phyloP scores from a whole-genome alignment of 2,329 filamentous ascomycete genomes.

The Aspergillus fumigatiaffinis region DNA sequence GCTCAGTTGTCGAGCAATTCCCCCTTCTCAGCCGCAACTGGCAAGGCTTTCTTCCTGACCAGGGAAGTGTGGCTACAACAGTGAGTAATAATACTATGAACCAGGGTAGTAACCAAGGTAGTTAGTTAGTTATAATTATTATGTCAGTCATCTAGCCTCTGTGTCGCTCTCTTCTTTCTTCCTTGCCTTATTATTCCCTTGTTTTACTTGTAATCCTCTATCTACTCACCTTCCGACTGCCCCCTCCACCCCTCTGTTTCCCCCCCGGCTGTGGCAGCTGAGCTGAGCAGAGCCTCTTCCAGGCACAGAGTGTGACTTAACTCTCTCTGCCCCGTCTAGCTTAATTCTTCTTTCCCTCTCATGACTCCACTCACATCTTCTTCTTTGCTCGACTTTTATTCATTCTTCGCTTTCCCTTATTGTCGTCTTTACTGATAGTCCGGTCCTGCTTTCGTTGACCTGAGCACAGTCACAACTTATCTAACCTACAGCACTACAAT shows the following conservation, averaged over 20 bases:
- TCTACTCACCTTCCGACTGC: background rate
- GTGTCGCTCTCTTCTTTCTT: background rate
- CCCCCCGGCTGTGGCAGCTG: background rate
- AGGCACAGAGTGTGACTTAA: background rate
- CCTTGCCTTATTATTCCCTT: background rate
- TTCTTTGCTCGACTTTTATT: background rate
- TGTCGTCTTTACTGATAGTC: background rate
- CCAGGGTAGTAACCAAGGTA: background rate
- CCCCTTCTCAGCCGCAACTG: constrained; percentile 2
- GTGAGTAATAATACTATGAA: background rate
- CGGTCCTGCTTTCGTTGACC: background rate
- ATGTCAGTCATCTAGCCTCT: background rate
- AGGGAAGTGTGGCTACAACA: background rate
- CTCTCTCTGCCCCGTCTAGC: background rate
- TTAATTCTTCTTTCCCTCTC: background rate
- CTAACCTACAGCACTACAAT: background rate
- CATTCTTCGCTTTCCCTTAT: background rate
- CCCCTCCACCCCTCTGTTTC: background rate
- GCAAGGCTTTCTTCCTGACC: constrained; percentile 7
- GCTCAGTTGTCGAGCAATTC: background rate
- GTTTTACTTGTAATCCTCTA: background rate
- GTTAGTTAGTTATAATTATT: background rate
- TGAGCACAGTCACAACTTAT: background rate
- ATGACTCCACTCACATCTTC: background rate
- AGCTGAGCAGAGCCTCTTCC: background rate